Evolutionary conservation across 1,284 basidiomycete genomes (phyloP), one percentile per base, ranked within the genome.

Genomic region (Apiotrichum sp.): DNA sequence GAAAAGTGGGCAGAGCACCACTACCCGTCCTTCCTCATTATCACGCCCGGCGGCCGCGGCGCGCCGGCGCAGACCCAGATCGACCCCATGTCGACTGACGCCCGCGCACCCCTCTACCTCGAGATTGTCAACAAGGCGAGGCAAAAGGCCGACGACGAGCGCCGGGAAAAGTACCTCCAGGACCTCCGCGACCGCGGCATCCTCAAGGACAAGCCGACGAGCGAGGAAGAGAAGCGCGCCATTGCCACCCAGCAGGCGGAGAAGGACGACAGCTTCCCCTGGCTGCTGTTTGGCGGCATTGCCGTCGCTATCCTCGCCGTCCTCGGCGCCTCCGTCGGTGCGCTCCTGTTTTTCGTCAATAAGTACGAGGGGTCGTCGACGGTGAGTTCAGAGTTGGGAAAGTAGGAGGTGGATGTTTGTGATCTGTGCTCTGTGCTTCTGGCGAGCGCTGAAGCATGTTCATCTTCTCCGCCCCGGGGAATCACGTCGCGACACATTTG

Each of bases 1-100:
- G 91, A 95, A 66, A 84, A 86, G 77, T 96, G 92, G 92, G 85
- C 80, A 61, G 92, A 96, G 74, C 86, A 85, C 66, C 81, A 91
- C 76, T 93, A 88, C 76, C 90, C 90, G 2, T 87, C 89, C 3
- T 92, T 92, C 78, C 83, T 93, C 52, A 64, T 77, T 11, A 69
- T 89, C 63, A 64, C 55, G 38, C 45, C 51, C 6, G 61, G 64
- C 65, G 62, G 74, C 7, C 67, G 70, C 29, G 70, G 73, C 36
- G 65, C 66, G 43, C 62, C 65, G 32, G 69, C 74, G 22, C 68
- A 77, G 35, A 71, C 74, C 29, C 54, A 59, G 31, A 70, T 77
- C 60, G 61, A 76, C 14, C 78, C 81, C 65, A 72, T 80, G 65
- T 71, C 78, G 2, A 66, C 64, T 32, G 87, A 88, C 72, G 80